Conservation (phyloP, 1,284 basidiomycete species). For the Porodaedalea pini region DNA sequence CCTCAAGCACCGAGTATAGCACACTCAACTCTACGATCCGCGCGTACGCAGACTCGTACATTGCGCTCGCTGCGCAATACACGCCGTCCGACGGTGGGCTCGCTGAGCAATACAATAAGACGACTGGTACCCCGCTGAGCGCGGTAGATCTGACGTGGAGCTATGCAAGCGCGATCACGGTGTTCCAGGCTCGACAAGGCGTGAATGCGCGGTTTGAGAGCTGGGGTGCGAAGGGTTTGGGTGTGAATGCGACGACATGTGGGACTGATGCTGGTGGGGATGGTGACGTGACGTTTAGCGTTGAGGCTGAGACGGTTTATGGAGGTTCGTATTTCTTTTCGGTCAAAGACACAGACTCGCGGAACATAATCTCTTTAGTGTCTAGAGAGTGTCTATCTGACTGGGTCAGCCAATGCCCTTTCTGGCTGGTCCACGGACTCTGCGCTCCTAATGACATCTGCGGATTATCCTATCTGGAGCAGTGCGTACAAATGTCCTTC, state of each 20-base stretch:
- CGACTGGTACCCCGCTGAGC: conserved; percentile 33
- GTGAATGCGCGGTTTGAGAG: no score
- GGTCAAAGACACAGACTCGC: background rate
- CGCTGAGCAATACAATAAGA: conserved; percentile 38
- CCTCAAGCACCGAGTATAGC: conserved; percentile 30
- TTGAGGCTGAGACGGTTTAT: conserved; percentile 26
- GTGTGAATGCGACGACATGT: conserved; percentile 22
- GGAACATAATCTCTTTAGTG: background rate
- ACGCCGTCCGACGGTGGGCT: conserved; percentile 39
- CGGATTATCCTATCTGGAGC: conserved; percentile 26
- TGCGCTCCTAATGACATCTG: conserved; percentile 23
- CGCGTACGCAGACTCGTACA: conserved; percentile 42
- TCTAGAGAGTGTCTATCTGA: conserved; percentile 30
- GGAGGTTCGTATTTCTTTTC: conserved; percentile 22
- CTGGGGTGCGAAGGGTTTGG: conserved; percentile 30
- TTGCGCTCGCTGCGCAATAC: conserved; percentile 37
- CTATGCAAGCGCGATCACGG: conserved; percentile 40
- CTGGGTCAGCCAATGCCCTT: conserved; percentile 26
- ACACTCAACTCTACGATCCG: conserved; percentile 35
- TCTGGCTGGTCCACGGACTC: conserved; percentile 25
- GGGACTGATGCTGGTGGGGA: conserved; percentile 15
- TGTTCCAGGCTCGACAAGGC: conserved; percentile 36
- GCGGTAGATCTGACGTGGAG: conserved; percentile 46
- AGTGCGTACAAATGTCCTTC: conserved; percentile 18
- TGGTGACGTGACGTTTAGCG: conserved; percentile 25